Base-by-base conservation (phyloP, 305 asterid species). In the Fraxinus xanthoxyloides region DNA sequence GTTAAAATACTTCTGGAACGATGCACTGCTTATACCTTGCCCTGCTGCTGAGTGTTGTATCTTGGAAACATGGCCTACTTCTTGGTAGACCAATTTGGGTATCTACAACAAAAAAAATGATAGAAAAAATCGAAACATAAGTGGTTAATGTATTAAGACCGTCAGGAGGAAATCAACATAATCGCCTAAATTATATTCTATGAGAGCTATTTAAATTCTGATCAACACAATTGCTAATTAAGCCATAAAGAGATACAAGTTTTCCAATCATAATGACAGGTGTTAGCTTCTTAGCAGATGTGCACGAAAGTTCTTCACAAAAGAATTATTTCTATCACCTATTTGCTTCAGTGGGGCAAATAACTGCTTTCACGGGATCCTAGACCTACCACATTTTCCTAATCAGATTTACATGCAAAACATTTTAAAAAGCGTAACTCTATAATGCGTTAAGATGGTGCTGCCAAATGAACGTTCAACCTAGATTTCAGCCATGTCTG, bases 21-120 rank as follows among this genome's bases (percentile, higher is more conserved):
- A 86, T 69, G 46, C 88, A 82, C 82, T 81, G 84, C 87, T 84
- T 67, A 89, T 76, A 61, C 90, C 88, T 48, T 79, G 87, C 77
- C 85, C 78, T 79, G 85, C 77, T 54, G 84, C 85, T 23, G 90
- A 85, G 85, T 48, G 82, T 69, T 48, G 85, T 73, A 81, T 81
- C 81, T 81, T 83, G 78, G 89, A 86, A 78, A 79, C 82, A 56
- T 59, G 89, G 77, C 82, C 85, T 77, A 86, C 75, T 84, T 87
- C 99, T 86, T 87, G 93, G 89, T 89, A 92, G 83, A 94, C 90
- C 87, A 93, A 85, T 85, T 96, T 96, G 46, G 99, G 99, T 23
- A 96, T 90, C 99, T 96, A 86, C 19, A 83, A 77, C 35, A 30
- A 74, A 87, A 84, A 65, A 76, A 84, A 79, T 30, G 81, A 77